Conservation (phyloP, 768 basidiomycete genomes). For the Boletus edulis region DNA sequence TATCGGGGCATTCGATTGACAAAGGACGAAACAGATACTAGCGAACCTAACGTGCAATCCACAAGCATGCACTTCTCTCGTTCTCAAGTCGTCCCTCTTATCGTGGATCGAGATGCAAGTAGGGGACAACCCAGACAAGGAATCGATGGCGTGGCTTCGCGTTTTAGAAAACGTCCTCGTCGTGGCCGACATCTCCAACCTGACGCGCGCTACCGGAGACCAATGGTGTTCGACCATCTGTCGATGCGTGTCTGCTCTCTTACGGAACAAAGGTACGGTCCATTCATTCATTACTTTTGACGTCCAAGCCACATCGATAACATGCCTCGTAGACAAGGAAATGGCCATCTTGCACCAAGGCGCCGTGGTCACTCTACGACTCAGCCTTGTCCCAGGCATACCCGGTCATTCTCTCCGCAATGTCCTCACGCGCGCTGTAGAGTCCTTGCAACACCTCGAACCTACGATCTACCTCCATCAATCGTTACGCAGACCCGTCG, state of each 20-base stretch:
- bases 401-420: conserved; percentile 24
- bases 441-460: conserved; percentile 32
- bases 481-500: background rate
- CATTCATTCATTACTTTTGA: background rate
- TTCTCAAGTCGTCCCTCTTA: conserved; percentile 69
- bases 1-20: background rate
- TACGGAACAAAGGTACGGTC: conserved; percentile 13
- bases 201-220: conserved; percentile 52
- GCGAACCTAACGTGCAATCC: conserved; percentile 69
- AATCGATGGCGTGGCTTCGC: conserved; percentile 59
- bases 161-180: conserved; percentile 64
- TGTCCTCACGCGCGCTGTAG: conserved; percentile 31
- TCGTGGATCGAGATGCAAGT: conserved; percentile 84
- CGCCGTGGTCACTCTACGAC: conserved; percentile 34
- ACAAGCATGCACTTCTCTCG: conserved; percentile 66
- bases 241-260: conserved; percentile 43
- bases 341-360: conserved; percentile 21
- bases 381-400: conserved; percentile 34
- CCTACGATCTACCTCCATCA: conserved; percentile 3
- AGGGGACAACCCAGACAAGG: conserved; percentile 21
- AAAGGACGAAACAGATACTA: conserved; percentile 48
- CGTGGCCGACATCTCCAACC: conserved; percentile 46
- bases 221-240: conserved; percentile 60
- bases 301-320: background rate
- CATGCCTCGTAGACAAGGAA: conserved; percentile 14